Evolutionary conservation across 2,329 filamentous ascomycete species (phyloP), one percentile per base, ranked within the genome.

Genomic region (Cercospora sp.): DNA sequence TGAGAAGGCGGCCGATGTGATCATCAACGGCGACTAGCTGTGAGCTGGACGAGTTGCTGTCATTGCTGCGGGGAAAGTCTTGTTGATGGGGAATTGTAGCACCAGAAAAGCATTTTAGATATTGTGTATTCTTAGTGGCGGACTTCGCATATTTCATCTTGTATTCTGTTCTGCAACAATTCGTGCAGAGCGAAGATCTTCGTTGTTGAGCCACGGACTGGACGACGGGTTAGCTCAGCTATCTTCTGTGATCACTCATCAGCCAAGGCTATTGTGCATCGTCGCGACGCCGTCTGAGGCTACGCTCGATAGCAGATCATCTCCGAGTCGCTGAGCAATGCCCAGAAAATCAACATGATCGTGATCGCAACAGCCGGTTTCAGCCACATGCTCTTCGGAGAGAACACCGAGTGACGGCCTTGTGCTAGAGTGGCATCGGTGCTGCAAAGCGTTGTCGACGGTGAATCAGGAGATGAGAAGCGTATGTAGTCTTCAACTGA

Each of bases 1-100:
- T 1, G 87, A 90, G 80, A 90, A 89, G 80, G 88, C 88, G 0
- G 84, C 86, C 2, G 86, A 88, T 76, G 83, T 83, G 5, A 88
- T 89, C 40, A 65, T 70, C 51, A 67, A 63, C 23, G 60, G 60
- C 1, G 28, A 30, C 12, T 63, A 53, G 42, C 12, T 33, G 33
- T 30, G 16, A 18, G 10, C 36, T 40, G 6, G 13, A 40, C 5
- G 36, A 7, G 36, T 40, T 3, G 6, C 36, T 40, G 36, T 40
- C 8, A 40, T 40, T 16, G 36, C 5, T n/a, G 36, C 36, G 36
- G 16, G 2, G 9, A 48, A 4, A 23, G 10, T 2, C 42, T 9
- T 2, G 18, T 12, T 23, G 9, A 23, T 20, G n/a, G 18, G 18
- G 12, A 6, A 48, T 48, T 48, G 18, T 48, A 48, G 42, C 42